phyloP scores from a whole-genome alignment of 2,329 filamentous ascomycete species.

The Fusarium drepaniforme region DNA sequence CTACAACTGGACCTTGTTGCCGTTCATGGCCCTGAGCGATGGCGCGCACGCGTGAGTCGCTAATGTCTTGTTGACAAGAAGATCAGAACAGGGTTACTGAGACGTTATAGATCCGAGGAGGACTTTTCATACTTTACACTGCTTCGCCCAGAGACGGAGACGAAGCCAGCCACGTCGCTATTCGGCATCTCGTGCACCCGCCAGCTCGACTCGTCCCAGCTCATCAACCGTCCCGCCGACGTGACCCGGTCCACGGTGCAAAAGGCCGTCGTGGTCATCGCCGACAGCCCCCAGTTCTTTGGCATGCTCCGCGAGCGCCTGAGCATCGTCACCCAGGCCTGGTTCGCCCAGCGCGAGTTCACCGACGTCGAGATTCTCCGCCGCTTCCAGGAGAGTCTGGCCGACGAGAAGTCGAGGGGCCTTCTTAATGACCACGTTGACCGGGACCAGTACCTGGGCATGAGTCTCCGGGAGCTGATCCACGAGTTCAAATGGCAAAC shows the following conservation, averaged over 20 bases:
- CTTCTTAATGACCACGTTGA: constrained; percentile 75
- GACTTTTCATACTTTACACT: constrained; percentile 99
- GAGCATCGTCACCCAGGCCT: constrained; percentile 90
- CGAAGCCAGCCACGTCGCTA: constrained; percentile 78
- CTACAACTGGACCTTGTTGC: constrained; percentile 91
- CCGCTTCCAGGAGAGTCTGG: constrained; percentile 91
- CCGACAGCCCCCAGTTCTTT: constrained; percentile 90
- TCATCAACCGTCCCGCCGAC: constrained; percentile 84
- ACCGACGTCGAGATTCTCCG: constrained; percentile 89
- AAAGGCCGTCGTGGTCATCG: constrained; percentile 96
- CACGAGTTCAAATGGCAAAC: constrained; percentile 97
- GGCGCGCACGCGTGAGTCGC: constrained; percentile 87
- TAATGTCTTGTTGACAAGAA: background rate
- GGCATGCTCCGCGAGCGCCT: constrained; percentile 91
- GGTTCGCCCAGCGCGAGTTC: constrained; percentile 97
- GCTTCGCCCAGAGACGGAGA: constrained; percentile 69
- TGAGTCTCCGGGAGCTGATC: constrained; percentile 89
- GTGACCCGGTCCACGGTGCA: constrained; percentile 98
- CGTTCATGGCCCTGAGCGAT: constrained; percentile 97
- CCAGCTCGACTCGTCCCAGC: constrained; percentile 83
- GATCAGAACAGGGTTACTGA: constrained; percentile 28
- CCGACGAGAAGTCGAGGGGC: constrained; percentile 71
- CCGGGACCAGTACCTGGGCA: constrained; percentile 88
- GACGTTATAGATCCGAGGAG: constrained; percentile 79
- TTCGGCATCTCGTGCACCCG: constrained; percentile 97